These are phyloP conservation scores for Dryas drummondii DNA, from an alignment of 306 rosid species.

Conservation along the genomic window DNA sequence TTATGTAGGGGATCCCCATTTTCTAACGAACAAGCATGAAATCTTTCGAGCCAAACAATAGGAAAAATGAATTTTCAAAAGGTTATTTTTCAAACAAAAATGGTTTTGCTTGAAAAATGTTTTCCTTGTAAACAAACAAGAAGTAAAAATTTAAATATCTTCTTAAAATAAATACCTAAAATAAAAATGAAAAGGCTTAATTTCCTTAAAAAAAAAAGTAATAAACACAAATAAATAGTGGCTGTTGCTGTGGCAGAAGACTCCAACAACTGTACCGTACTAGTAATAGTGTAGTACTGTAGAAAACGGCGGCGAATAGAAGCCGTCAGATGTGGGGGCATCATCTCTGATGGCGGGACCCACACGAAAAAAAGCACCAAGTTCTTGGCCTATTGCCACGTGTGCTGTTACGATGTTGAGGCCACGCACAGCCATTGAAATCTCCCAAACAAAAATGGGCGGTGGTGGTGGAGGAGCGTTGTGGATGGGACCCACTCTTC, in stretches of 20 bases:
- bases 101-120: no score
- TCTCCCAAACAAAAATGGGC: conserved; percentile 8
- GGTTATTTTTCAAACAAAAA: no score
- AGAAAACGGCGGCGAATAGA: conserved; percentile 16
- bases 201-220: background rate
- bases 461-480: conserved; percentile 33
- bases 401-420: conserved; percentile 4
- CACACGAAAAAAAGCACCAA: background rate
- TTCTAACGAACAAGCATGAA: no score
- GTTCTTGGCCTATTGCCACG: background rate
- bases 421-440: background rate
- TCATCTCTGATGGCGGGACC: conserved; percentile 4
- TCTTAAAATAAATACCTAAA: no score
- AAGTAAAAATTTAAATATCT: no score
- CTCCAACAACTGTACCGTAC: background rate
- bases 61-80: no score
- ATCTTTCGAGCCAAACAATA: no score
- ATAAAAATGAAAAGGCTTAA: background rate
- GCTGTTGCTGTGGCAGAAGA: background rate
- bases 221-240: no score
- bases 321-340: conserved; percentile 26
- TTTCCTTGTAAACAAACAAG: no score
- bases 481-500: background rate
- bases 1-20: no score
- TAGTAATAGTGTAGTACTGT: background rate